Conservation (phyloP, 108 stramenopile genomes). For the Cylindrotheca closterium region DNA sequence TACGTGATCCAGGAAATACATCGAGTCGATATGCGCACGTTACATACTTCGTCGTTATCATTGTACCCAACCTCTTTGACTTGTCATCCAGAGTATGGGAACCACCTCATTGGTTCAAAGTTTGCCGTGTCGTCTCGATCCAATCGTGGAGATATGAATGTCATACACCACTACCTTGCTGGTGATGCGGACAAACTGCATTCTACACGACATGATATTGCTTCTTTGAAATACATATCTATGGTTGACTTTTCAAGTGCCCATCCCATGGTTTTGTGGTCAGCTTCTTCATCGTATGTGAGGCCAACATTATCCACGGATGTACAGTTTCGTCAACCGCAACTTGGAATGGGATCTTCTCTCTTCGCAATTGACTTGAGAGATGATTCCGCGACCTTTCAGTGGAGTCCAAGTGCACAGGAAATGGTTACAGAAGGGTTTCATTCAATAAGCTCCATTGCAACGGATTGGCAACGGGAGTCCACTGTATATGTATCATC, state of each 20-base stretch:
- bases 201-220: constrained; percentile 31
- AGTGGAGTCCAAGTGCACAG: constrained; percentile 81
- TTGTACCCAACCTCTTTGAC: constrained; percentile 49
- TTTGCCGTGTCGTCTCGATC: constrained; percentile 49
- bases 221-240: constrained; percentile 36
- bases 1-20: constrained; percentile 41
- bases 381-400: constrained; percentile 47
- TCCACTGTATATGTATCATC: constrained; percentile 56
- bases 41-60: constrained; percentile 17
- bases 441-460: constrained; percentile 66
- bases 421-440: constrained; percentile 62
- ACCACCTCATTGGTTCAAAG: constrained; percentile 34
- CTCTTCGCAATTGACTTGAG: constrained; percentile 71
- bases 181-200: constrained; percentile 5
- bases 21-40: constrained; percentile 57
- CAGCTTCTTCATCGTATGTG: constrained; percentile 43
- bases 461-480: constrained; percentile 39
- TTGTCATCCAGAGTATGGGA: constrained; percentile 59
- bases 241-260: constrained; percentile 37
- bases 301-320: constrained; percentile 32
- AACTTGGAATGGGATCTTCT: constrained; percentile 47
- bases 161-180: constrained; percentile 22
- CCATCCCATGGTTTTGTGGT: constrained; percentile 65
- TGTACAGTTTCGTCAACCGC: constrained; percentile 8
- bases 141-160: constrained; percentile 15